A percentile compares a stretch with the other conserved stretches of the same genome.
These are phyloP conservation scores for Leccinellum luteum DNA, from an alignment of 768 basidiomycete genomes.

Conservation along the genomic window DNA sequence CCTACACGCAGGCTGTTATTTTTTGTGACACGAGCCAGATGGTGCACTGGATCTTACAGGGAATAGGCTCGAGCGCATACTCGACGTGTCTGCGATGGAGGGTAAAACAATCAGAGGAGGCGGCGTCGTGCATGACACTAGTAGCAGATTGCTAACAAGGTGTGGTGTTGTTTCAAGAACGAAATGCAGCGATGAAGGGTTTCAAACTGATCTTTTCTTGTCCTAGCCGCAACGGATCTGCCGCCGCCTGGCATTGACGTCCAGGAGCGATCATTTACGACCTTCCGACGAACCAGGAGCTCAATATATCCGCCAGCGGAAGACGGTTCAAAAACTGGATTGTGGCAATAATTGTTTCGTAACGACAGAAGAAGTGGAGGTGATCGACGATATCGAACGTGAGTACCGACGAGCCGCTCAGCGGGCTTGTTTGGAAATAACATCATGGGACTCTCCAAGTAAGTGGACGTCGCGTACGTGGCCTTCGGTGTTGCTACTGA, in stretches of 20 bases:
- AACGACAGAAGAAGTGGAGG: slow-evolving; percentile 89
- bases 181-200: slow-evolving; percentile 98
- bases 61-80: slow-evolving; percentile 48
- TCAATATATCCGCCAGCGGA: slow-evolving; percentile 98
- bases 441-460: neutral
- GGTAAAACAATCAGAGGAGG: slow-evolving; percentile 25
- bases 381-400: slow-evolving; percentile 94
- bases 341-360: slow-evolving; percentile 97
- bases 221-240: slow-evolving; percentile 97
- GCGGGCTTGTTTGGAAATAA: neutral
- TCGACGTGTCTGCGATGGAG: slow-evolving; percentile 96
- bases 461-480: slow-evolving; percentile 91
- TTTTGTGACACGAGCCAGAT: slow-evolving; percentile 99
- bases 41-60: slow-evolving; percentile 98
- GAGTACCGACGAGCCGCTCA: slow-evolving; percentile 34
- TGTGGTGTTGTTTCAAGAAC: slow-evolving; percentile 55
- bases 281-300: slow-evolving; percentile 88
- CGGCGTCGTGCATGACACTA: neutral
- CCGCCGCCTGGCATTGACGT: slow-evolving; percentile 95
- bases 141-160: slow-evolving; percentile 15
- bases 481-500: slow-evolving; percentile 7
- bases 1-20: slow-evolving; percentile 98
- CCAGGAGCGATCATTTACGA: slow-evolving; percentile 98
- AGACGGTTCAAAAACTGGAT: slow-evolving; percentile 97
- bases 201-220: slow-evolving; percentile 96